Conservation (phyloP, 2,329 filamentous ascomycete species). For the Daldinia sp. region DNA sequence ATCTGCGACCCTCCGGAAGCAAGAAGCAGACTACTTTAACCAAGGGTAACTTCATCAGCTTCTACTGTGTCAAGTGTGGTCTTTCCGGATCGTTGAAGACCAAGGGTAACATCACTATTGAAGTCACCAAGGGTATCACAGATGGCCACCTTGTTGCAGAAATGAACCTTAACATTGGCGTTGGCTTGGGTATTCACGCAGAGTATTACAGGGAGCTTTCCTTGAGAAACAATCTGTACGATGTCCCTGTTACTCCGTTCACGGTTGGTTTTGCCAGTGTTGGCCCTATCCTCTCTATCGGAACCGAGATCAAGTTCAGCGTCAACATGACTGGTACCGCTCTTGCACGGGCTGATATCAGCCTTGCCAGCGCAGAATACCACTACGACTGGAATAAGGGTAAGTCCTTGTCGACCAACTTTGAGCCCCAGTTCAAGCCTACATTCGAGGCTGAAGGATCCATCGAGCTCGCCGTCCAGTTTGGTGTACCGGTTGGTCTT, state of each 20-base stretch:
- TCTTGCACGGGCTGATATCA: conserved; percentile 13
- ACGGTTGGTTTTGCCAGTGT: conserved; percentile 6
- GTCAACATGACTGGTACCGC: conserved; percentile 17
- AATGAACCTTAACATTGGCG: conserved; percentile 5
- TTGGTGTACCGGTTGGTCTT: conserved; percentile 4
- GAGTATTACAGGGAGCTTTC: conserved; percentile 7
- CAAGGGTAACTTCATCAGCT: conserved; percentile 14
- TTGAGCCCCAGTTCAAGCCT: conserved; percentile 14
- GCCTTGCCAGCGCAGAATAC: conserved; percentile 7
- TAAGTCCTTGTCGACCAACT: neutral
- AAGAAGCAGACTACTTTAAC: conserved; percentile 11
- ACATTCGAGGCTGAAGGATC: conserved; percentile 14
- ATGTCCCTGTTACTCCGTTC: conserved; percentile 9
- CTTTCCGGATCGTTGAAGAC: conserved; percentile 13
- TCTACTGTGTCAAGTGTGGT: conserved; percentile 19
- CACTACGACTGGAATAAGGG: conserved; percentile 14
- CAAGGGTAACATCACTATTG: conserved; percentile 10
- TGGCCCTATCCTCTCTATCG: conserved; percentile 8
- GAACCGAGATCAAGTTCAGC: conserved; percentile 11
- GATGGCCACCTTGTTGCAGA: conserved; percentile 11
- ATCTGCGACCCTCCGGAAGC: conserved; percentile 3
- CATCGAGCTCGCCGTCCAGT: conserved; percentile 7
- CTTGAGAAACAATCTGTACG: conserved; percentile 11
- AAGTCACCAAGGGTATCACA: conserved; percentile 5
- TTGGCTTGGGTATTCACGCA: conserved; percentile 9